Evolutionary conservation across 495 filamentous ascomycete species (phyloP), one percentile per base, ranked within the genome.

Genomic region (Trichoderma virens): DNA sequence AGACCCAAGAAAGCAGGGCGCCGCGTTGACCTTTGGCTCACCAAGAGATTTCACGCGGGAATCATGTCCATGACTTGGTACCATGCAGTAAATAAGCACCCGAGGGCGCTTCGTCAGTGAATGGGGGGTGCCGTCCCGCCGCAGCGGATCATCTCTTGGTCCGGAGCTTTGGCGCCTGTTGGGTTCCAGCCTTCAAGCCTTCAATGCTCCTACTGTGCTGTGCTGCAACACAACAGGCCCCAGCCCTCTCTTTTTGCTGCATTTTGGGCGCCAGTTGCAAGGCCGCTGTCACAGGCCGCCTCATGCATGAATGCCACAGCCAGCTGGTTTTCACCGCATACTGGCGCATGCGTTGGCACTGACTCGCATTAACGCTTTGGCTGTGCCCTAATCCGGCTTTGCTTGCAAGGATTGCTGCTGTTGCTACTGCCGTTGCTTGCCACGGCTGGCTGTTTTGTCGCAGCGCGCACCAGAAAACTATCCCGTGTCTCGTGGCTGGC

Each of bases 261-360:
- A 13, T 27, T 54, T 56, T 56, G 51, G 51, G 51, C 51, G 27
- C 51, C 51, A 56, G 51, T 25, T 30, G 25, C 51, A 16, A n/a
- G 43, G 14, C 41, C 14, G 51, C 27, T 56, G 51, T 51, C 45
- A 51, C 45, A n/a, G 45, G 45, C 51, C 51, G 25, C 25, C 51
- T 56, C 51, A 56, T 30, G 51, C 51, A 56, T 56, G 51, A 56
- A 56, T 56, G 51, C 51, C 51, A 56, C 51, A 30, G 27, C 27
- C 51, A 30, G 16, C 25, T 56, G 51, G 11, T 56, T 56, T 30
- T 14, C 51, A 30, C 51, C 51, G 23, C 51, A 30, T 2, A 30
- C 18, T 56, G 51, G 25, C 51, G 51, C 51, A 56, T 56, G 51
- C 25, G 51, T 9, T 56, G 51, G 51, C 51, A 56, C 51, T 56